These are phyloP conservation scores for Chaetomiaceae sp. DNA, from an alignment of 2,329 filamentous ascomycete genomes.

Conservation along the genomic window DNA sequence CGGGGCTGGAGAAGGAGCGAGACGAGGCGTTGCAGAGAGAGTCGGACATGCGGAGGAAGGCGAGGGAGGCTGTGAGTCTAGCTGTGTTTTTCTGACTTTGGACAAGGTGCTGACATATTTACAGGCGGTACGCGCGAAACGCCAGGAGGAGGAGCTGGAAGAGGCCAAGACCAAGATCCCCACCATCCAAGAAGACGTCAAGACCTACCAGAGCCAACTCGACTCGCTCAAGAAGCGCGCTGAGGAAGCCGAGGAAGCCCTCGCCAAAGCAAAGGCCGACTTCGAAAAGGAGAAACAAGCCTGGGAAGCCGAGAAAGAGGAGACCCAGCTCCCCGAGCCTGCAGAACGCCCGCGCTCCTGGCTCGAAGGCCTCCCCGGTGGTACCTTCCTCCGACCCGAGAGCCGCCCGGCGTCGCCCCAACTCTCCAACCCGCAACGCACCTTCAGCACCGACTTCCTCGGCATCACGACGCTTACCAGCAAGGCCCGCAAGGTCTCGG, in stretches of 20 bases:
- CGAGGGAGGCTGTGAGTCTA: slow-evolving; percentile 71
- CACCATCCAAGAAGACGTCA: slow-evolving; percentile 59
- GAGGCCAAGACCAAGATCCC: slow-evolving; percentile 58
- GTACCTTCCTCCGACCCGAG: slow-evolving; percentile 39
- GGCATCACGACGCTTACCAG: slow-evolving; percentile 40
- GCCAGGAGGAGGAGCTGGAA: slow-evolving; percentile 79
- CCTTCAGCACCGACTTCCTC: slow-evolving; percentile 51
- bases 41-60: slow-evolving; percentile 81
- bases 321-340: slow-evolving; percentile 31
- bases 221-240: slow-evolving; percentile 60
- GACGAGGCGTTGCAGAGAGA: slow-evolving; percentile 82
- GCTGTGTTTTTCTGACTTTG: background rate
- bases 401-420: slow-evolving; percentile 53
- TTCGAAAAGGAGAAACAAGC: slow-evolving; percentile 45
- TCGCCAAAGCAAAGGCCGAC: slow-evolving; percentile 50
- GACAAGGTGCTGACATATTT: slow-evolving; percentile 26
- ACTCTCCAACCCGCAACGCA: slow-evolving; percentile 44
- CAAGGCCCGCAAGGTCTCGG: slow-evolving; percentile 43
- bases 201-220: slow-evolving; percentile 53
- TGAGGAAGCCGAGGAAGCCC: slow-evolving; percentile 59
- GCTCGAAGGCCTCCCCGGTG: slow-evolving; percentile 45
- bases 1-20: slow-evolving; percentile 79
- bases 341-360: slow-evolving; percentile 43
- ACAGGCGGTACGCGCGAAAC: slow-evolving; percentile 59
- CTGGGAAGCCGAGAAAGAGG: slow-evolving; percentile 37